Conservation (phyloP, 352 stramenopile species). For the Phytophthora macrochlamydospora region DNA sequence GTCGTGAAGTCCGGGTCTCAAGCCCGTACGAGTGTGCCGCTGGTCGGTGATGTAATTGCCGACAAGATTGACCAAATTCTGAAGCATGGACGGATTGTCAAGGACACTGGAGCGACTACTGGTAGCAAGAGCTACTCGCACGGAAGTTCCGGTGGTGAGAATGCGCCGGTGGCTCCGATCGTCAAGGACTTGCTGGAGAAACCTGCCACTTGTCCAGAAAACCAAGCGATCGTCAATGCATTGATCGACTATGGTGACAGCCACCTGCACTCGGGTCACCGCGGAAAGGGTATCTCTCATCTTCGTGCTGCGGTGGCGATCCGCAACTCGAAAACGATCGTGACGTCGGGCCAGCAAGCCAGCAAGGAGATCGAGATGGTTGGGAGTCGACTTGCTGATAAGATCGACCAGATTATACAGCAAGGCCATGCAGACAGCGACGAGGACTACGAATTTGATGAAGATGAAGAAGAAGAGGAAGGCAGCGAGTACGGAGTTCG, state of each 20-base stretch:
- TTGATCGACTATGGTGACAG: conserved; percentile 76
- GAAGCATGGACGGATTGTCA: conserved; percentile 50
- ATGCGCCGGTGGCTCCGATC: conserved; percentile 52
- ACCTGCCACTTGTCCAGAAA: conserved; percentile 57
- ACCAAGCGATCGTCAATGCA: conserved; percentile 71
- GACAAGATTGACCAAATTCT: conserved; percentile 80
- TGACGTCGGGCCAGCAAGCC: conserved; percentile 60
- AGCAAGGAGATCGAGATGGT: conserved; percentile 66
- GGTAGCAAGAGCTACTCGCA: conserved; percentile 39
- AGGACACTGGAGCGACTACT: conserved; percentile 18
- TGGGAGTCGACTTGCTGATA: conserved; percentile 53
- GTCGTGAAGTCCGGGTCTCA: conserved; percentile 52
- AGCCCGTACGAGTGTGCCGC: conserved; percentile 38
- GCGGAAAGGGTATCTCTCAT: conserved; percentile 80
- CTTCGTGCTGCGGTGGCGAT: conserved; percentile 70
- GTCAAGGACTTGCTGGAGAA: conserved; percentile 67
- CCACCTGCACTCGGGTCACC: conserved; percentile 63
- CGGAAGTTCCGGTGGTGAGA: conserved; percentile 47
- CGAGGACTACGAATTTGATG: conserved; percentile 62
- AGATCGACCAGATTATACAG: conserved; percentile 79
- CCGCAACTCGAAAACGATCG: conserved; percentile 50
- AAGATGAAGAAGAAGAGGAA: conserved; percentile 34
- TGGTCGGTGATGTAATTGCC: conserved; percentile 54
- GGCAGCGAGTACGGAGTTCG: conserved; percentile 31
- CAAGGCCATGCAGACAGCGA: conserved; percentile 77